Percentiles rank a stretch among this genome's conserved stretches.
phyloP scores from a whole-genome alignment of 2,329 filamentous ascomycete species.

The Curvularia eragrostidis region DNA sequence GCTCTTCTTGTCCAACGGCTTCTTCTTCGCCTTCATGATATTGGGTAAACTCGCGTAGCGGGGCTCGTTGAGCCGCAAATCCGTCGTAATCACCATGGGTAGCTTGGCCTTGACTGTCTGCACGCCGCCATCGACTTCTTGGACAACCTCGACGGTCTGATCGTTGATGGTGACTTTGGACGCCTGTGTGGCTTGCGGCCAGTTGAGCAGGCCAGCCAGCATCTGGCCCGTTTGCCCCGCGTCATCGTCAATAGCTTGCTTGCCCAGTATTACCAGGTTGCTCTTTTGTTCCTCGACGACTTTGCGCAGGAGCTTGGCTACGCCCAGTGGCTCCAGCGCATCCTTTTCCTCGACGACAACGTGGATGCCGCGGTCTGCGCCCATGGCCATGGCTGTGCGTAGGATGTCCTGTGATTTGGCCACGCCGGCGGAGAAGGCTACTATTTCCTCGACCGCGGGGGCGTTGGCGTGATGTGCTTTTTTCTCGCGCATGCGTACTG shows the following conservation, averaged over 20 bases:
- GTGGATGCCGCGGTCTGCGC: conserved; percentile 89
- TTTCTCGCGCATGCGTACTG: conserved; percentile 91
- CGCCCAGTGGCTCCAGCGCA: conserved; percentile 84
- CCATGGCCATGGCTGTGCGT: conserved; percentile 98
- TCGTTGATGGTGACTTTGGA: conserved; percentile 79
- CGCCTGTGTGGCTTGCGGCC: conserved; percentile 95
- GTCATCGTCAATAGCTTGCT: conserved; percentile 98
- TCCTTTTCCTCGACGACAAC: conserved; percentile 67
- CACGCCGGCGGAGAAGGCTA: conserved; percentile 86
- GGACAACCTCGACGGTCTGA: conserved; percentile 76
- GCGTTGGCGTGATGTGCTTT: conserved; percentile 52
- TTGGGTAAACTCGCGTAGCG: conserved; percentile 94
- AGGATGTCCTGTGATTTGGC: conserved; percentile 86
- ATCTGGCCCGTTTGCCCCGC: conserved; percentile 96
- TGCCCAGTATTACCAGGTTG: conserved; percentile 92
- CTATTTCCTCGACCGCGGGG: conserved; percentile 78
- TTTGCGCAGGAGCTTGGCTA: conserved; percentile 85
- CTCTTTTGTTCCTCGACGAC: conserved; percentile 83
- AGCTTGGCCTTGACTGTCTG: conserved; percentile 87
- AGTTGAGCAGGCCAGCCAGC: conserved; percentile 89
- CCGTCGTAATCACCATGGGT: conserved; percentile 93
- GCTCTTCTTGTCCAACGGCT: conserved; percentile 92
- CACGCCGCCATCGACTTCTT: conserved; percentile 93
- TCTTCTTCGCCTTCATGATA: conserved; percentile 99
- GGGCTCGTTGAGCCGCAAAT: conserved; percentile 92